phyloP scores from a whole-genome alignment of 257 asterid genomes.

The Petunia secreta region DNA sequence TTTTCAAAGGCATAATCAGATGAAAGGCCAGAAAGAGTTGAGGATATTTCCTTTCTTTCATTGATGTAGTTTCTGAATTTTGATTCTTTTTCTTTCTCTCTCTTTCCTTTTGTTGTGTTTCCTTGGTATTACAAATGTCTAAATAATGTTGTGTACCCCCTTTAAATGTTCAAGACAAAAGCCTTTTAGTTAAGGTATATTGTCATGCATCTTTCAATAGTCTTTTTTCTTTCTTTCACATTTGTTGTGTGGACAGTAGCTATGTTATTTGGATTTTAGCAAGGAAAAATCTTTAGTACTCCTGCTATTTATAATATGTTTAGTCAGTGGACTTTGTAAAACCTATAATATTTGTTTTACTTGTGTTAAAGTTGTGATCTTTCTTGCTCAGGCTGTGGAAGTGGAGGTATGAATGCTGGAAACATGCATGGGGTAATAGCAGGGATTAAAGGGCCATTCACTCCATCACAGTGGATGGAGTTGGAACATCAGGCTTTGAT shows the following conservation, averaged over 20 bases:
- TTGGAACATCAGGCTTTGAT: slow-evolving; percentile 84
- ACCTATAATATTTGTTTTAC: not conserved
- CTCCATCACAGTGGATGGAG: slow-evolving; percentile 82
- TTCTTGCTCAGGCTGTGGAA: slow-evolving; percentile 49
- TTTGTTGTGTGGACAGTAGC: not conserved
- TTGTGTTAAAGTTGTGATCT: slow-evolving; percentile 4
- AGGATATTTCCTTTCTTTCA: slow-evolving; percentile 28
- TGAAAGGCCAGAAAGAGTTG: not conserved
- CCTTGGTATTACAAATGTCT: not conserved
- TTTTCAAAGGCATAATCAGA: slow-evolving; percentile 4
- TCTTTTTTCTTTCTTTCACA: slow-evolving; percentile 15
- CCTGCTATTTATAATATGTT: too few relatives aligned
- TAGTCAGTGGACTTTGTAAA: not conserved
- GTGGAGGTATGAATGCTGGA: slow-evolving; percentile 46
- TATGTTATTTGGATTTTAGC: not conserved
- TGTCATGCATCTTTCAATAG: slow-evolving; percentile 18
- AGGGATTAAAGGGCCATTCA: slow-evolving; percentile 63
- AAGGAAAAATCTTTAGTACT: not conserved
- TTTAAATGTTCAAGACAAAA: slow-evolving; percentile 30
- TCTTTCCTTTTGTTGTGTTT: not conserved
- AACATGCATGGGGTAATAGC: slow-evolving; percentile 50
- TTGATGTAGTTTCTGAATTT: slow-evolving; percentile 24
- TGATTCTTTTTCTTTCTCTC: not conserved
- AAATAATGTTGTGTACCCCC: slow-evolving; percentile 31
- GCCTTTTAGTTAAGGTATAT: slow-evolving; percentile 17